Base-by-base conservation (phyloP, 208 protist genomes). In the Ichthyophonus hoferi region DNA sequence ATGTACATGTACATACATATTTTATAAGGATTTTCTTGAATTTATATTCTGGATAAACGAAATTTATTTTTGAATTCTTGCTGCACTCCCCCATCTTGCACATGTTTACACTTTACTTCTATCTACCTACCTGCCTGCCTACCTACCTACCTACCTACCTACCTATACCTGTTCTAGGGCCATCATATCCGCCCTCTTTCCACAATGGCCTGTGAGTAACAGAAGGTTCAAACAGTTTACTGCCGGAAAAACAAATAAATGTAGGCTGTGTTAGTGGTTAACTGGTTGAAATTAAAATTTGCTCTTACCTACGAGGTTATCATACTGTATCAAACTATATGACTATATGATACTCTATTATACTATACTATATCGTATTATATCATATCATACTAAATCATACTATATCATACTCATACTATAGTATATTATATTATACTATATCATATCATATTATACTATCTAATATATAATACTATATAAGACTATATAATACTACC, bases 171-270 rank as follows among this genome's bases (percentile, higher is more conserved):
- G n/a, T n/a, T n/a, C n/a, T n/a, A 67, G 50, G 50, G 50, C 7
- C 50, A 24, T 67, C 50, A 67, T 67, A 67, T 67, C 50, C 14
- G 14, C 7, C 14, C 24, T 67, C 50, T 67, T 67, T 67, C 82
- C 82, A 3, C 35, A 86, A 31, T 86, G 82, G 82, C 82, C 82
- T 3, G 43, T 2, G 40, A 50, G 40, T 3, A 31, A 42, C 24
- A 1, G 31, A 2, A 12, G 17, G 82, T 86, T 86, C 82, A 86
- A 86, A 37, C 82, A 86, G 82, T 86, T 86, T 17, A 12, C 7
- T 37, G 24, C 31, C 24, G 82, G 82, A 12, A 86, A 67, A 37
- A 86, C 82, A 7, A 86, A 86, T 37, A 86, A 86, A 42, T 37
- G 82, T 86, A 12, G 17, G 78, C n/a, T n/a, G n/a, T n/a, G n/a